Base-by-base conservation (phyloP, 2,329 filamentous ascomycete genomes). In the Fusarium liriodendri region DNA sequence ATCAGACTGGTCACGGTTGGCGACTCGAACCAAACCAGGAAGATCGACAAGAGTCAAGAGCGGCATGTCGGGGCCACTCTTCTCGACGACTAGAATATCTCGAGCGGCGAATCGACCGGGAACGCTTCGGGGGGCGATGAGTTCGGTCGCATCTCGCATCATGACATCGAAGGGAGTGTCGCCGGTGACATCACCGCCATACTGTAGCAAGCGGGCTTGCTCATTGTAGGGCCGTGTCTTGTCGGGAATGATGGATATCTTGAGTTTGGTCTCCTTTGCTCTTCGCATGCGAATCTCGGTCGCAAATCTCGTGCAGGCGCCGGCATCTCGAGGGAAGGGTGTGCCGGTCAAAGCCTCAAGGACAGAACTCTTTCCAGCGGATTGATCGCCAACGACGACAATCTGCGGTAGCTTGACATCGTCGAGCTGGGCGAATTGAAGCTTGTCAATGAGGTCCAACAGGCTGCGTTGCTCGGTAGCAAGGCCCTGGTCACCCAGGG, bases 311-410 rank as follows among this genome's bases (percentile, higher is more conserved):
- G 90, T 92, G 74, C 90, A 92, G 2, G 90, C 85, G 55, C 86
- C 89, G 60, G 89, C 88, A 69, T 89, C 88, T 64, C 87, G 84
- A 0, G 90, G 90, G 54, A 92, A 92, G 0, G 87, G 86, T 11
- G 90, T 89, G 27, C 89, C 89, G 0, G 89, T 91, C 40, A 92
- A 84, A n/a, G 89, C 89, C 75, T 91, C 89, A 3, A 92, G 85
- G 1, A 91, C 88, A 6, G 89, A 91, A 73, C 88, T 90, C 79
- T 92, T 92, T 22, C 90, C 90, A 7, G 89, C 87, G 2, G 89
- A 91, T 79, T 92, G 89, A 77, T 92, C 89, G 33, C 90, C 90
- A 37, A 90, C 90, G 27, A 92, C 89, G 55, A 92, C 89, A 38
- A 92, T 88, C 76, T 92, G 89, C 1, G 89, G 89, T 0, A 91